Conservation (phyloP, 2,329 filamentous ascomycete species). For the Monosporascus sp. region DNA sequence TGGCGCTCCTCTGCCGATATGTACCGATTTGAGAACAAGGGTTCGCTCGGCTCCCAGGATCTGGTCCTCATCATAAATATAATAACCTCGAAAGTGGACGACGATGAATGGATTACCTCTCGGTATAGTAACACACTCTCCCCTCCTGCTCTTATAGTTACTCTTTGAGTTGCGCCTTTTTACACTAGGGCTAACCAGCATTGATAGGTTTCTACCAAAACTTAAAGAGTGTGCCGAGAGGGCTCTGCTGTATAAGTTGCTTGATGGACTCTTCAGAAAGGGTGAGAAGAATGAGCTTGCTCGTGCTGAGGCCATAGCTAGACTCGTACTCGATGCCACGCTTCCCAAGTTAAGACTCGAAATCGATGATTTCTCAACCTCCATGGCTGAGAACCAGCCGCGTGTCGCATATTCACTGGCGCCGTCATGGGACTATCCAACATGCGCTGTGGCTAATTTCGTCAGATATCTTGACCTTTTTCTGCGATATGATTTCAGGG, state of each 20-base stretch:
- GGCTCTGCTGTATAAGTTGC: not conserved
- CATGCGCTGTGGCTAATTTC: not conserved
- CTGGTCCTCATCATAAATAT: not conserved
- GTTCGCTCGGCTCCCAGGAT: not conserved
- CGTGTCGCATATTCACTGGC: not conserved
- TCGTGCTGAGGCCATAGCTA: not conserved
- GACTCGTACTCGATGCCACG: not conserved
- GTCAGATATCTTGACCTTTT: not conserved
- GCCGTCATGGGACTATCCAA: not conserved
- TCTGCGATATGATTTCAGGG: not conserved
- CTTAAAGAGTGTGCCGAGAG: not conserved
- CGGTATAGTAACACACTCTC: not conserved
- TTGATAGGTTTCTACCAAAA: not conserved
- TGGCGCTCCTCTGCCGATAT: not conserved
- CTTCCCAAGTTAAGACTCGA: not conserved
- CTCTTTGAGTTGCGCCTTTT: not conserved
- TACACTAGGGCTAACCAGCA: not conserved
- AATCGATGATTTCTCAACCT: not conserved
- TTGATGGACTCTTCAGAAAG: not conserved
- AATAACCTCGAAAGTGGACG: not conserved
- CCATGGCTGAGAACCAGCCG: not conserved
- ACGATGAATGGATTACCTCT: not conserved
- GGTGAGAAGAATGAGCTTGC: not conserved
- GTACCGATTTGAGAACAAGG: not conserved
- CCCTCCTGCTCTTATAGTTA: not conserved